Evolutionary conservation across 352 stramenopile genomes (phyloP), one percentile per base, ranked within the genome.

Genomic region (Phytopythium vexans): DNA sequence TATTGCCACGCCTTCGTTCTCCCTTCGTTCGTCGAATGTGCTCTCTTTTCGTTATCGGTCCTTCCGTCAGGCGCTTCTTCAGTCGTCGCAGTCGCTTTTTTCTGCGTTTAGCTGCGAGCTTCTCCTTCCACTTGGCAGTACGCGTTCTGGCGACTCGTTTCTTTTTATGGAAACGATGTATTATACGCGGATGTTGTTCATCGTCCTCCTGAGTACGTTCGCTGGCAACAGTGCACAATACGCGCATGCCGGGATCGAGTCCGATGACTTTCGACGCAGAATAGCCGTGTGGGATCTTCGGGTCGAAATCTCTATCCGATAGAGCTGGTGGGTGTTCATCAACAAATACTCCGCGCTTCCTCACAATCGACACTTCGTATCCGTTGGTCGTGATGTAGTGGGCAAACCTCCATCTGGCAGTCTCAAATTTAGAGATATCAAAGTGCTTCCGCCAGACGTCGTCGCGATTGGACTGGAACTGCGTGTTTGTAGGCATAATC

Each of bases 371-470:
- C 40, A 44, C 40, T 8, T 16, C 40, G 40, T 44, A 44, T 44
- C 8, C 40, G 40, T 44, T 44, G 40, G 14, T 44, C 40, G 40
- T 44, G 40, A 44, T 44, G 40, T 15, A 44, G 40, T 44, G 40
- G 8, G 40, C 40, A 16, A 44, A 44, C 40, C 14, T 44, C 40
- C 40, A 44, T 44, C 40, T 44, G 40, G 10, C 40, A 15, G 40
- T 44, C 40, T 44, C 14, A 16, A 44, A 44, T 15, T 44, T 44
- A 15, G 40, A 44, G 14, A 44, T 21, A 15, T 5, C 40, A 15
- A 44, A 44, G 14, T 15, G 40, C 40, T 44, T 15, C 14, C 14
- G 40, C 40, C 40, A 44, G 40, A 16, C 40, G 14, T 9, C 40
- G 21, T 44, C 40, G 40, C 8, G n/a, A n/a, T n/a, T n/a, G n/a